These are phyloP conservation scores for Vitis rotundifolia DNA, from an alignment of 164 flowering plant genomes.

Conservation along the genomic window DNA sequence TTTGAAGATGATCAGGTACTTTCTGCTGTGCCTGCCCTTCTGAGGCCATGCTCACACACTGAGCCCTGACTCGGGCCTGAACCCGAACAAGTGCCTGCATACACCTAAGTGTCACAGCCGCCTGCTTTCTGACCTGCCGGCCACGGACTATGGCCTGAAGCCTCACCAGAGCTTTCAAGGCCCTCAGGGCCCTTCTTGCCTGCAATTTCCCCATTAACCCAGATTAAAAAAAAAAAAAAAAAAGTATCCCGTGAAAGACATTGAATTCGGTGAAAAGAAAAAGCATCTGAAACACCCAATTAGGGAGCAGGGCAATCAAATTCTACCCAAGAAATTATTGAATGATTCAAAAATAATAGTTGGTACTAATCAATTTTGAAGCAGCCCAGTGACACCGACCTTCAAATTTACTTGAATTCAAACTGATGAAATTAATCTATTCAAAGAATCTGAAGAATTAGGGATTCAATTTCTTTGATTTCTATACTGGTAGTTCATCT, in stretches of 20 bases:
- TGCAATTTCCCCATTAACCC: constrained; percentile 8
- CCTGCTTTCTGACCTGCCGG: constrained; percentile 60
- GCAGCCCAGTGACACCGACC: too few species aligned
- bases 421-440: too few species aligned
- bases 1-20: constrained; percentile 2
- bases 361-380: too few species aligned
- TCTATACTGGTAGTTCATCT: too few species aligned
- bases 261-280: too few species aligned
- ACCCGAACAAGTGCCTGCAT: constrained; percentile 76
- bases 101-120: constrained; percentile 65
- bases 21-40: constrained; percentile 21
- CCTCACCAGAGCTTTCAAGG: constrained; percentile 59
- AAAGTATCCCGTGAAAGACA: neutral
- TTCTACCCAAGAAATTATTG: too few species aligned
- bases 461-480: too few species aligned
- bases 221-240: neutral
- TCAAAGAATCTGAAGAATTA: too few species aligned
- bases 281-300: neutral
- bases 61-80: constrained; percentile 59
- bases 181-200: constrained; percentile 69
- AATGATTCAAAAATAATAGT: too few species aligned
- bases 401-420: too few species aligned
- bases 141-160: constrained; percentile 75
- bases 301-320: too few species aligned
- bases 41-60: constrained; percentile 13